Conservation (phyloP, 345 rosid genomes). For the Sonneratia alba region DNA sequence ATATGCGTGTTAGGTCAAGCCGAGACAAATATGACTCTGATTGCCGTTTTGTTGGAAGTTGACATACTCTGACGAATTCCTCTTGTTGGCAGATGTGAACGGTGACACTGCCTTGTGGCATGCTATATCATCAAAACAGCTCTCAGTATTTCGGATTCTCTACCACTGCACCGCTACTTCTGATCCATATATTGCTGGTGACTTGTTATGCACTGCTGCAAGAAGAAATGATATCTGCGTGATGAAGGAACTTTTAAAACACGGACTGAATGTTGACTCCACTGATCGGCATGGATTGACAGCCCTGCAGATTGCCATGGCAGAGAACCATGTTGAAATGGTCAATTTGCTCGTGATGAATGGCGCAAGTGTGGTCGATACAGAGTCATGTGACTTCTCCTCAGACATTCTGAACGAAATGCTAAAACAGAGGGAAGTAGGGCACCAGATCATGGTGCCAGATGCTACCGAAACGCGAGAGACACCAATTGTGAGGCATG, state of each 20-base stretch:
- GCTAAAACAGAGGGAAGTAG: constrained; percentile 34
- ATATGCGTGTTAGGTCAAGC: not conserved
- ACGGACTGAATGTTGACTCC: constrained; percentile 45
- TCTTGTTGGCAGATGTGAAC: constrained; percentile 31
- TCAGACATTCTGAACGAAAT: constrained; percentile 25
- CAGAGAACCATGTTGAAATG: constrained; percentile 48
- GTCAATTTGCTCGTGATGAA: constrained; percentile 51
- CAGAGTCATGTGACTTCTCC: constrained; percentile 16
- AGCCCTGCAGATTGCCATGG: constrained; percentile 55
- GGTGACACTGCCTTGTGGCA: constrained; percentile 78
- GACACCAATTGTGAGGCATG: constrained; percentile 16
- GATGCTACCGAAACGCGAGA: constrained; percentile 16
- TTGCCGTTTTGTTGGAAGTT: not conserved
- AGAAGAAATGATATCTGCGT: constrained; percentile 43
- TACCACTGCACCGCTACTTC: constrained; percentile 52
- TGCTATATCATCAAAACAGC: constrained; percentile 56
- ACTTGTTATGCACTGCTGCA: constrained; percentile 71
- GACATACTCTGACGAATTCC: not conserved
- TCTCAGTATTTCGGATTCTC: constrained; percentile 48
- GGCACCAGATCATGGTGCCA: constrained; percentile 27
- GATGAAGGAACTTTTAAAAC: constrained; percentile 50
- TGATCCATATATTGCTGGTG: constrained; percentile 52
- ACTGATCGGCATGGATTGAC: constrained; percentile 49
- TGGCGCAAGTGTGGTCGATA: constrained; percentile 44
- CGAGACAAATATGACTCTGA: not conserved